Evolutionary conservation across 2,329 filamentous ascomycete genomes (phyloP).

Genomic region (Alternaria infectoria): DNA sequence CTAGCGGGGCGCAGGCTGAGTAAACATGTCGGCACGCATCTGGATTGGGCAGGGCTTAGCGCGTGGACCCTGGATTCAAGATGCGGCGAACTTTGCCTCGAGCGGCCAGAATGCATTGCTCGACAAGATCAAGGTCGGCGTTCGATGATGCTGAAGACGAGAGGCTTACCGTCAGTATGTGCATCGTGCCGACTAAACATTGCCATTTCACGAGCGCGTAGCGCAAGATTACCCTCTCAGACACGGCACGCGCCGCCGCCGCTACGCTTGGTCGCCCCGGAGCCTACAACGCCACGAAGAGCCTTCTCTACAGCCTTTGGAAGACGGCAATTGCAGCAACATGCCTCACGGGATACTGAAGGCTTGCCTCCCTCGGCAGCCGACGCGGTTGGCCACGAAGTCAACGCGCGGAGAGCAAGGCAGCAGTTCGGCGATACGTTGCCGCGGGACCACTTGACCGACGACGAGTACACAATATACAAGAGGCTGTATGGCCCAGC

Average conservation of each 20-base stretch:
- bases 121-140: slow-evolving; percentile 7
- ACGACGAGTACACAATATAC: slow-evolving; percentile 76
- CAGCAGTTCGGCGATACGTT: slow-evolving; percentile 78
- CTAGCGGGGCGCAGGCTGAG: background rate
- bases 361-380: slow-evolving; percentile 14
- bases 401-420: slow-evolving; percentile 72
- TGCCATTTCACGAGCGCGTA: slow-evolving; percentile 34
- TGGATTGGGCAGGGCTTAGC: slow-evolving; percentile 24
- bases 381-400: slow-evolving; percentile 57
- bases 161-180: slow-evolving; percentile 37
- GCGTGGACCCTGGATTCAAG: slow-evolving; percentile 27
- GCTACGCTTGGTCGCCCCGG: slow-evolving; percentile 18
- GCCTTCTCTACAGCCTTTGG: slow-evolving; percentile 26
- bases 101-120: slow-evolving; percentile 3
- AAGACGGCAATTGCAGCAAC: slow-evolving; percentile 20
- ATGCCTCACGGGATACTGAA: background rate
- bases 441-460: slow-evolving; percentile 72
- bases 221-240: slow-evolving; percentile 26
- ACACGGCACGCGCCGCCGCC: slow-evolving; percentile 15
- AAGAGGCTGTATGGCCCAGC: slow-evolving; percentile 82
- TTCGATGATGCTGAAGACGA: slow-evolving; percentile 40
- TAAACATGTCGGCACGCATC: background rate
- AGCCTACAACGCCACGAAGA: slow-evolving; percentile 24
- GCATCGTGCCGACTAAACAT: slow-evolving; percentile 42
- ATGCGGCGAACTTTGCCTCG: slow-evolving; percentile 41